A percentile compares a stretch with the other conserved stretches of the same genome.
Evolutionary conservation across 495 filamentous ascomycete genomes (phyloP).

Genomic region (Parathielavia appendiculata): DNA sequence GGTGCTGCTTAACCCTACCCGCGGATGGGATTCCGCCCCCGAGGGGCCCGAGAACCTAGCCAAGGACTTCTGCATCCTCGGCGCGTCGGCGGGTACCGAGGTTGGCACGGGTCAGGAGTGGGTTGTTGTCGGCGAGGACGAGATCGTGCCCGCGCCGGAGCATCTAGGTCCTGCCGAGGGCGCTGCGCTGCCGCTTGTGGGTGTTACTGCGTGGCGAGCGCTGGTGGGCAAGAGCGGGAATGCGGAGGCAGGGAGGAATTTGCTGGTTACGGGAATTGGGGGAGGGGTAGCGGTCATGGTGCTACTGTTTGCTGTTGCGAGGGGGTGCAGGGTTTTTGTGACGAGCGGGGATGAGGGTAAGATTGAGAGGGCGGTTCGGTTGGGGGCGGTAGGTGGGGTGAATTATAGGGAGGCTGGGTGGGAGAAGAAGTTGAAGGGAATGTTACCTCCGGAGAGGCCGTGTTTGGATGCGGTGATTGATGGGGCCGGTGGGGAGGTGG

Average conservation of each 20-base stretch:
- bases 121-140: conserved; percentile 58
- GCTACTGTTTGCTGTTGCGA: conserved; percentile 63
- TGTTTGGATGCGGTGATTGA: conserved; percentile 68
- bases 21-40: conserved; percentile 66
- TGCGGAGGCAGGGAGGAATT: conserved; percentile 54
- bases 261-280: conserved; percentile 74
- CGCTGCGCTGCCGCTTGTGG: conserved; percentile 74
- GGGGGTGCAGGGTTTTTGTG: conserved; percentile 63
- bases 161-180: conserved; percentile 69
- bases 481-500: conserved; percentile 71
- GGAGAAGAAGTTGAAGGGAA: conserved; percentile 58
- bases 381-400: conserved; percentile 68
- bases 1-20: conserved; percentile 67
- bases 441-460: conserved; percentile 54
- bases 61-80: conserved; percentile 61
- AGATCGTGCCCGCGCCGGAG: conserved; percentile 67
- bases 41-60: conserved; percentile 62
- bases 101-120: conserved; percentile 69
- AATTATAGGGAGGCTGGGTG: conserved; percentile 60
- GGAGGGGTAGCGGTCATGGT: conserved; percentile 70
- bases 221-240: conserved; percentile 64
- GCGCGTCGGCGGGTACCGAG: conserved; percentile 57
- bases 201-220: conserved; percentile 83
- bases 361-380: conserved; percentile 52
- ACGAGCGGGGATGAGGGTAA: conserved; percentile 62